Evolutionary conservation across 2,329 filamentous ascomycete species (phyloP).

Genomic region (Westerdykella sp.): DNA sequence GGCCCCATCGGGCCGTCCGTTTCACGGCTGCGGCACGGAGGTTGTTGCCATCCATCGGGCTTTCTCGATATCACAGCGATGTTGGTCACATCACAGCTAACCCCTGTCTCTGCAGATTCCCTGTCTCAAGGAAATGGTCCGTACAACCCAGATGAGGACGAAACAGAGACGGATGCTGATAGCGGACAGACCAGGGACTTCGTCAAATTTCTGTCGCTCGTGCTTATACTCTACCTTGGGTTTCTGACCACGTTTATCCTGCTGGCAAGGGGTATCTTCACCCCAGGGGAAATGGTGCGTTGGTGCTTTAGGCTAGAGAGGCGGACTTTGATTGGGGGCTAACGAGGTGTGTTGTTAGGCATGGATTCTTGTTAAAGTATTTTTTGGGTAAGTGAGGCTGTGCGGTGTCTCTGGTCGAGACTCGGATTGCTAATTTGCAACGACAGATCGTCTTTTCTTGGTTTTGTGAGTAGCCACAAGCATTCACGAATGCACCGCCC

Average conservation of each 20-base stretch:
- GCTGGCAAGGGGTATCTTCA: slow-evolving; percentile 64
- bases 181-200: slow-evolving; percentile 67
- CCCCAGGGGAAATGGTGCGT: slow-evolving; percentile 54
- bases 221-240: slow-evolving; percentile 75
- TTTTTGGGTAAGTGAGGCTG: slow-evolving; percentile 54
- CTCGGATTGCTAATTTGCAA: slow-evolving; percentile 6
- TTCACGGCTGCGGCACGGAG: slow-evolving; percentile 1
- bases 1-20: slow-evolving; percentile 3
- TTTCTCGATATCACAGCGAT: not conserved
- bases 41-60: not conserved
- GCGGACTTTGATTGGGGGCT: slow-evolving; percentile 4
- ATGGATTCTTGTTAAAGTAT: slow-evolving; percentile 72
- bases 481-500: slow-evolving; percentile 4
- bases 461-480: slow-evolving; percentile 52
- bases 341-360: slow-evolving; percentile 36
- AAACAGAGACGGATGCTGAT: slow-evolving; percentile 9
- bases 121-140: slow-evolving; percentile 83
- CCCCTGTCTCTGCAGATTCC: slow-evolving; percentile 53
- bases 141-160: slow-evolving; percentile 1
- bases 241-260: slow-evolving; percentile 84
- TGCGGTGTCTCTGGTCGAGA: slow-evolving; percentile 2
- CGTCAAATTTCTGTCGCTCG: slow-evolving; percentile 71
- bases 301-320: not conserved
- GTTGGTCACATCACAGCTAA: slow-evolving; percentile 9
- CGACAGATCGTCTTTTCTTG: slow-evolving; percentile 57